These are phyloP conservation scores for Candida koratica DNA, from an alignment of 805 yeast genomes.

Conservation along the genomic window DNA sequence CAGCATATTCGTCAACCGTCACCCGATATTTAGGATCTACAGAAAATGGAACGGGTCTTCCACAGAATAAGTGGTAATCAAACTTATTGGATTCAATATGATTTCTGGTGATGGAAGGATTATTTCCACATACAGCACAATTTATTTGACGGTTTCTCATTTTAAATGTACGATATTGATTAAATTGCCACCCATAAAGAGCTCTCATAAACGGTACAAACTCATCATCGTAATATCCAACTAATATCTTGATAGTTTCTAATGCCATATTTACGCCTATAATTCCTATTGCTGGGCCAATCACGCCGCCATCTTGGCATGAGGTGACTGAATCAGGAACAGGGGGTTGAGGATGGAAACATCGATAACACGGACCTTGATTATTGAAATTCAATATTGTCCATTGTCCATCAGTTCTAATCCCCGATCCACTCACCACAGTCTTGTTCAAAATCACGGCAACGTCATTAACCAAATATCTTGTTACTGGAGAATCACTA, in stretches of 20 bases:
- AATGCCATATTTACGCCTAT: constrained; percentile 87
- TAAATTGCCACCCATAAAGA: constrained; percentile 65
- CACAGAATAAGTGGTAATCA: constrained; percentile 76
- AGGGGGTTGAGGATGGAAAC: constrained; percentile 90
- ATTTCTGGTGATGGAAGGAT: constrained; percentile 47
- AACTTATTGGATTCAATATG: constrained; percentile 44
- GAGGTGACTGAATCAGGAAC: constrained; percentile 76
- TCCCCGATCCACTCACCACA: constrained; percentile 87
- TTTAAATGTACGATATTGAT: constrained; percentile 65
- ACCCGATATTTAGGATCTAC: constrained; percentile 46
- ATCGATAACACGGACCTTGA: constrained; percentile 88
- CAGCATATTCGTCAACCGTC: constrained; percentile 33
- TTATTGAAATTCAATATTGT: constrained; percentile 62
- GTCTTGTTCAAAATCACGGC: constrained; percentile 67
- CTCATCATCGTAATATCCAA: constrained; percentile 47
- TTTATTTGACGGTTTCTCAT: constrained; percentile 64
- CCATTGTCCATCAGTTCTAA: constrained; percentile 88
- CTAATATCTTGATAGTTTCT: constrained; percentile 74
- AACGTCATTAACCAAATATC: constrained; percentile 84
- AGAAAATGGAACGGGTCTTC: constrained; percentile 46
- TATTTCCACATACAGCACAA: constrained; percentile 64
- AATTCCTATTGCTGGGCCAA: constrained; percentile 94
- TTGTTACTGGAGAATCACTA: constrained; percentile 85
- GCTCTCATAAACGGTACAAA: constrained; percentile 68
- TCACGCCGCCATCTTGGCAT: constrained; percentile 80